Conservation (phyloP, 139 green algal genomes). For the Coelastrella sp. region DNA sequence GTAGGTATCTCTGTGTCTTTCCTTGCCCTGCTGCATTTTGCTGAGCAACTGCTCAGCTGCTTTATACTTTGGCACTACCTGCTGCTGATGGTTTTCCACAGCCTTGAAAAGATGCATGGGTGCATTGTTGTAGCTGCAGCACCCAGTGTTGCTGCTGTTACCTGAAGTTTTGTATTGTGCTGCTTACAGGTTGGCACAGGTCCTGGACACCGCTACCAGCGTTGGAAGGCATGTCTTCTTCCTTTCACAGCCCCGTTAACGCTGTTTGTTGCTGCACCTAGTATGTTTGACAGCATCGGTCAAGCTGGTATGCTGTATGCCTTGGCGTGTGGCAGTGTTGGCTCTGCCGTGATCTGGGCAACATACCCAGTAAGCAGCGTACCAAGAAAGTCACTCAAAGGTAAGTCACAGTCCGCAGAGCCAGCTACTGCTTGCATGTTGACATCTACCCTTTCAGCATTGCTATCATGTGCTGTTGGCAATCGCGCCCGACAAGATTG, state of each 20-base stretch:
- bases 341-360: not conserved
- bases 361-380: constrained; percentile 33
- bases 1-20: not conserved
- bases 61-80: too few relatives aligned
- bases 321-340: not conserved
- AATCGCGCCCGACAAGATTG: too few relatives aligned
- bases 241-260: constrained; percentile 49
- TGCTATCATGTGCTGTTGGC: too few relatives aligned
- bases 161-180: too few relatives aligned
- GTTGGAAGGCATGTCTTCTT: constrained; percentile 49
- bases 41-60: too few relatives aligned
- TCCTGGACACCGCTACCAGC: constrained; percentile 48
- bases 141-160: too few relatives aligned
- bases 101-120: too few relatives aligned
- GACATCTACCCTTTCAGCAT: too few relatives aligned
- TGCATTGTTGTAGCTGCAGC: too few relatives aligned
- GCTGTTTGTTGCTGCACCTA: constrained; percentile 28
- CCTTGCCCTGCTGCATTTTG: not conserved
- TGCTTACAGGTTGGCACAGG: constrained; percentile 44
- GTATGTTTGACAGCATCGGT: not conserved
- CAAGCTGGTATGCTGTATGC: constrained; percentile 6
- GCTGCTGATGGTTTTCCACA: too few relatives aligned
- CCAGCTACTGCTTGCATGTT: too few relatives aligned
- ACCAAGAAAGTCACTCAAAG: constrained; percentile 37
- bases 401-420: too few relatives aligned